Conservation (phyloP, 2,329 filamentous ascomycete genomes). For the Whalleya microplaca region DNA sequence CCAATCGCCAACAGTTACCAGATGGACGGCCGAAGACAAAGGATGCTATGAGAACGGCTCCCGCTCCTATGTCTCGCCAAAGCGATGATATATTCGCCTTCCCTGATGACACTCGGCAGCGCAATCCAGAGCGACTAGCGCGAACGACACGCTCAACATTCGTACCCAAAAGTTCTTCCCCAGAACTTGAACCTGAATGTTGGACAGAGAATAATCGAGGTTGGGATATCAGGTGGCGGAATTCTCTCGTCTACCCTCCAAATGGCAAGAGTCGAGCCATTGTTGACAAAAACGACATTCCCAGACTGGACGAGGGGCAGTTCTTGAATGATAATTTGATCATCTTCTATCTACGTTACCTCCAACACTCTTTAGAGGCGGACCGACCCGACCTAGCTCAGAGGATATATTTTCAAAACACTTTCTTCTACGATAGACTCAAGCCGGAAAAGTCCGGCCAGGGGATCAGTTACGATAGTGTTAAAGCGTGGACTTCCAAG, state of each 20-base stretch:
- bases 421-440: conserved; percentile 84
- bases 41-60: conserved; percentile 24
- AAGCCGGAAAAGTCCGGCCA: conserved; percentile 59
- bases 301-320: conserved; percentile 78
- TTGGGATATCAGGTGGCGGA: conserved; percentile 59
- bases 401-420: conserved; percentile 87
- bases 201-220: conserved; percentile 57
- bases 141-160: conserved; percentile 29
- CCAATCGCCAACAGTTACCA: background rate
- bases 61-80: background rate
- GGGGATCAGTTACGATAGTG: conserved; percentile 79
- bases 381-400: conserved; percentile 59
- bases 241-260: conserved; percentile 64
- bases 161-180: conserved; percentile 19
- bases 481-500: conserved; percentile 85
- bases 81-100: conserved; percentile 3
- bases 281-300: conserved; percentile 73
- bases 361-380: conserved; percentile 64
- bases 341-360: conserved; percentile 79
- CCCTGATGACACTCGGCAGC: conserved; percentile 3
- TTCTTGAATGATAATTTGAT: conserved; percentile 94
- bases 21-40: conserved; percentile 21
- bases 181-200: conserved; percentile 30
- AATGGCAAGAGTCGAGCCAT: conserved; percentile 63
- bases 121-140: conserved; percentile 4